These are phyloP conservation scores for Apiosordaria backusii DNA, from an alignment of 495 filamentous ascomycete species.

Conservation along the genomic window DNA sequence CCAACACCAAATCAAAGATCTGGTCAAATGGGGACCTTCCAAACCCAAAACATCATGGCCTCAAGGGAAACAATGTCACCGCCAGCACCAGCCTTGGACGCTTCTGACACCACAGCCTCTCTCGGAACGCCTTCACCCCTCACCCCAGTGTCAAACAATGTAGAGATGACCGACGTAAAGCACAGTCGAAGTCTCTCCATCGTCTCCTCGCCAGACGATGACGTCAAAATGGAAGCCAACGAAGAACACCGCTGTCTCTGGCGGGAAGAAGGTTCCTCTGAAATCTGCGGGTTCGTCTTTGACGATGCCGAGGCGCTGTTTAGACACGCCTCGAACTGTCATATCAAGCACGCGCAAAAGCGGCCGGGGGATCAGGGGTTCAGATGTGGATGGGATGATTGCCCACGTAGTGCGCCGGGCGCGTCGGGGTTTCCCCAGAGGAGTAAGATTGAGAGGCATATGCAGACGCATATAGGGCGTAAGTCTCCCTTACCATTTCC, in stretches of 20 bases:
- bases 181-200: conserved; percentile 21
- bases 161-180: conserved; percentile 26
- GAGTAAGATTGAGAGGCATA: conserved; percentile 61
- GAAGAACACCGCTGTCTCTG: conserved; percentile 33
- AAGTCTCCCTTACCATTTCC: conserved; percentile 29
- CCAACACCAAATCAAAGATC: not conserved
- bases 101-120: conserved; percentile 28
- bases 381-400: conserved; percentile 37
- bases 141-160: conserved; percentile 26
- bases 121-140: conserved; percentile 29
- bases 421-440: conserved; percentile 50
- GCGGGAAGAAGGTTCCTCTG: conserved; percentile 24
- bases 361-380: conserved; percentile 26
- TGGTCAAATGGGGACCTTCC: not conserved
- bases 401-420: conserved; percentile 38
- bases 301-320: conserved; percentile 30
- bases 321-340: conserved; percentile 26
- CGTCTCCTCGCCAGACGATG: conserved; percentile 14
- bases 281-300: conserved; percentile 28
- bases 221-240: conserved; percentile 9
- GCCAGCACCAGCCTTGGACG: conserved; percentile 28
- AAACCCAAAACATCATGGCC: conserved; percentile 7
- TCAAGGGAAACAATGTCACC: conserved; percentile 26
- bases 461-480: conserved; percentile 62
- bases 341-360: conserved; percentile 34